A percentile compares a stretch with the other conserved stretches of the same genome.
Evolutionary conservation across 2,329 filamentous ascomycete genomes (phyloP).

Genomic region (Aspergillus sp.): DNA sequence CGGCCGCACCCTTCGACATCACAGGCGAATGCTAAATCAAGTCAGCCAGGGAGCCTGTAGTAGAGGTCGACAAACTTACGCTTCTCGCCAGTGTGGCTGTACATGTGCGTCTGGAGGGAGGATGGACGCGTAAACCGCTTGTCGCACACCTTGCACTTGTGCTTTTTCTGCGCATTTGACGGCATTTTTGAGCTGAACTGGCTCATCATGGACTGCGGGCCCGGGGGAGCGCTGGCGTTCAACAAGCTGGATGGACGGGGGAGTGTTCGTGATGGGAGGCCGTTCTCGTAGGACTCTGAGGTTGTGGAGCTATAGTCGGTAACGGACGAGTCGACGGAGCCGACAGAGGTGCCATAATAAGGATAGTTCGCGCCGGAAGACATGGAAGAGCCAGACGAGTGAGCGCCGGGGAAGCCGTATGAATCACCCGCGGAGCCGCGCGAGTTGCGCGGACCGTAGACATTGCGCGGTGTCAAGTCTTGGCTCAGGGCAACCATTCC

Average conservation of each 20-base stretch:
- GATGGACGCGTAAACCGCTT: conserved; percentile 94
- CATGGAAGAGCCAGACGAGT: conserved; percentile 89
- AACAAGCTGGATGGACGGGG: conserved; percentile 64
- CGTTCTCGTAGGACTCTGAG: conserved; percentile 70
- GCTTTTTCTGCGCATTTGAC: conserved; percentile 95
- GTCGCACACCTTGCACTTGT: conserved; percentile 98
- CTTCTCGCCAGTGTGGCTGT: conserved; percentile 96
- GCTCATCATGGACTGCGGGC: conserved; percentile 95
- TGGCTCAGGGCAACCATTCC: conserved; percentile 95
- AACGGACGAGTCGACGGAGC: conserved; percentile 60
- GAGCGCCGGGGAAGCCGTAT: conserved; percentile 81
- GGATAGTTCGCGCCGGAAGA: conserved; percentile 73
- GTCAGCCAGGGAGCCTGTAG: no score
- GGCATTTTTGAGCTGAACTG: conserved; percentile 96
- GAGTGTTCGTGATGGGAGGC: conserved; percentile 66
- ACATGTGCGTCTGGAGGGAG: conserved; percentile 95
- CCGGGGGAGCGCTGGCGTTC: conserved; percentile 59
- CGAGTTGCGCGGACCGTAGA: conserved; percentile 62
- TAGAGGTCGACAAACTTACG: no score
- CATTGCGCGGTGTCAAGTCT: conserved; percentile 76
- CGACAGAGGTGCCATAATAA: conserved; percentile 75
- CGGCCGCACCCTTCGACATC: conserved; percentile 91
- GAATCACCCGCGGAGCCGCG: conserved; percentile 73
- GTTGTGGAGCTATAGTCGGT: conserved; percentile 88
- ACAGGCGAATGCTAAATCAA: conserved; percentile 80